These are phyloP conservation scores for Corymbia maculata DNA, from an alignment of 345 rosid genomes.

Conservation along the genomic window DNA sequence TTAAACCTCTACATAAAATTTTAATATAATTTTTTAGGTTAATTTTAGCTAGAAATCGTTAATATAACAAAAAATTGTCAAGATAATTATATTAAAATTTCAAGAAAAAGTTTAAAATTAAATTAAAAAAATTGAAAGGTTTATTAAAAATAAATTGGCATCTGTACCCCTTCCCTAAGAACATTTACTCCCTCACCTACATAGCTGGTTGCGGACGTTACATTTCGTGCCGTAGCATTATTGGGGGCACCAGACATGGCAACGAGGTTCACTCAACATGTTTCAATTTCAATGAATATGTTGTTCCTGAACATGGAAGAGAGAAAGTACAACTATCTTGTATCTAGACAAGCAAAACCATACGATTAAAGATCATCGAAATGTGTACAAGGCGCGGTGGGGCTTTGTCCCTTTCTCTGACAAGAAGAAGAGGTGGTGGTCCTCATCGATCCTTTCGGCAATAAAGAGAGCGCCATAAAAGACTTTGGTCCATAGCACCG, in stretches of 20 bases:
- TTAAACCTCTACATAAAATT: accelerated
- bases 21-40: neutral
- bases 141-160: neutral
- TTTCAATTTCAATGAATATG: neutral
- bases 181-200: neutral
- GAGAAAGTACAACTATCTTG: neutral
- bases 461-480: neutral
- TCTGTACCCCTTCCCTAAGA: accelerated
- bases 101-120: neutral
- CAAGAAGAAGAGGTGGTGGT: neutral
- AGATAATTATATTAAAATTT: neutral
- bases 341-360: neutral
- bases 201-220: neutral
- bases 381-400: neutral
- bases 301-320: neutral
- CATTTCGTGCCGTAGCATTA: neutral
- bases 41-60: neutral
- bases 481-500: neutral
- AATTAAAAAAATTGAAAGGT: neutral
- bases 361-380: neutral
- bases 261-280: neutral
- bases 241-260: neutral
- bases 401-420: neutral
- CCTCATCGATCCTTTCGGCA: neutral
- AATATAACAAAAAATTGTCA: neutral